Conservation (phyloP, 805 yeast genomes). For the Yamadazyma ubonensis region DNA sequence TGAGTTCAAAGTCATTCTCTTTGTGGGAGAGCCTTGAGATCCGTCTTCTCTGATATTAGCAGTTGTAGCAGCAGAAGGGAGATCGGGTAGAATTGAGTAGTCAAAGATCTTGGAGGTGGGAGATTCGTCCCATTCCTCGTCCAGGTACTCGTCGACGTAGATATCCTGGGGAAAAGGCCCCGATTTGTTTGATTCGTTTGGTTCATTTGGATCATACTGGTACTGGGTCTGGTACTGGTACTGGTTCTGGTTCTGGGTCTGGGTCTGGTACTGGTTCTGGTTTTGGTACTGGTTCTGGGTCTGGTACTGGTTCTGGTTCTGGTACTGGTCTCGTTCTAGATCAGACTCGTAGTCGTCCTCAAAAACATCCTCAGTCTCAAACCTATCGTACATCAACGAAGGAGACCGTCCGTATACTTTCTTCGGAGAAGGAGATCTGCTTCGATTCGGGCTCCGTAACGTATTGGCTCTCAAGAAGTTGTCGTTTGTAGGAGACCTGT, state of each 20-base stretch:
- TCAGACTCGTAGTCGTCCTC: background rate
- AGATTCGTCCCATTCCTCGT: constrained; percentile 7
- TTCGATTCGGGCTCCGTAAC: background rate
- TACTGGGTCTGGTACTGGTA: background rate
- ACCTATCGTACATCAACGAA: constrained; percentile 18
- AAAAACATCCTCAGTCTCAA: background rate
- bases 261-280: background rate
- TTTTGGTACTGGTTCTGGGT: background rate
- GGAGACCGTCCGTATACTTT: constrained; percentile 25
- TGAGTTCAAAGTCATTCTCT: constrained; percentile 21
- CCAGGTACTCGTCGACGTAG: constrained; percentile 4
- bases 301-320: background rate
- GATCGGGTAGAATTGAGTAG: constrained; percentile 30
- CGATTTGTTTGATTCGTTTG: background rate
- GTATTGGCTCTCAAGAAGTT: constrained; percentile 4
- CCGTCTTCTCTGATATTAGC: constrained; percentile 5
- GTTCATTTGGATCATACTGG: background rate
- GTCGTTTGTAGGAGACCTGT: constrained; percentile 4
- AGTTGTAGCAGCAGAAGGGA: constrained; percentile 20
- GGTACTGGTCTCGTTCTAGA: background rate
- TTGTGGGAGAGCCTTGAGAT: constrained; percentile 17
- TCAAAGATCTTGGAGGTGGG: constrained; percentile 16
- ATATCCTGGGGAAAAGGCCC: background rate
- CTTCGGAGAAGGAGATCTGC: constrained; percentile 31
- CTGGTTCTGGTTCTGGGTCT: background rate